Evolutionary conservation across 148 eudicot species (phyloP), one percentile per base, ranked within the genome.

Genomic region (Chenopodium formosanum): DNA sequence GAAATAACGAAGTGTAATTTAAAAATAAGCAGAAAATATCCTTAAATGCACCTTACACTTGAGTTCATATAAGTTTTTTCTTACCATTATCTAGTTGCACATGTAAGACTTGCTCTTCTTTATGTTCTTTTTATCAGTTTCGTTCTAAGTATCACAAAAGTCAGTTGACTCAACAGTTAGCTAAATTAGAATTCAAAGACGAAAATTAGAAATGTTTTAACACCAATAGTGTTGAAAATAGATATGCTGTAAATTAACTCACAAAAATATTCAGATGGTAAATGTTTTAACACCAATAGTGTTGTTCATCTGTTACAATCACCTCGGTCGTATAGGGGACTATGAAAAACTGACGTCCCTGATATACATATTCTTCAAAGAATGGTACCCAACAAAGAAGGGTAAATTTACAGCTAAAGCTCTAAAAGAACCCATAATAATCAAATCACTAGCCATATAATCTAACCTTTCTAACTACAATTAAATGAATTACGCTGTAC

Each of bases 401-500:
- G 70, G 34, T 23, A 73, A 27, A 29, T 63, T 52, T 70, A 82
- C 84, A 76, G 76, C 84, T 72, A 82, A 12, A 16, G 22, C 34
- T 58, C 73, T 72, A 46, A 32, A 31, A 46, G 65, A 70, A 63
- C 53, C 52, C 58, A 73, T 16, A 74, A 73, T 16, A 74, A 20
- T 60, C 19, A 11, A 60, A 73, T 60, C 9, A 52, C 80, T 82
- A 82, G 14, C 29, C 8, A 11, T 23, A 23, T 47, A 31, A 25
- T 27, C 76, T 77, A 80, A 16, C 44, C 52, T 74, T 40, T 76
- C 74, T 77, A 71, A 76, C 74, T 72, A 71, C 29, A 72, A 14
- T 67, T 60, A 77, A 77, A 76, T 66, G 34, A 77, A 80, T 50
- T 20, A 47, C 50, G 67, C 81, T 80, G 73, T 80, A 84, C 86